Base-by-base conservation (phyloP, 345 rosid genomes). In the Camelina laxa region DNA sequence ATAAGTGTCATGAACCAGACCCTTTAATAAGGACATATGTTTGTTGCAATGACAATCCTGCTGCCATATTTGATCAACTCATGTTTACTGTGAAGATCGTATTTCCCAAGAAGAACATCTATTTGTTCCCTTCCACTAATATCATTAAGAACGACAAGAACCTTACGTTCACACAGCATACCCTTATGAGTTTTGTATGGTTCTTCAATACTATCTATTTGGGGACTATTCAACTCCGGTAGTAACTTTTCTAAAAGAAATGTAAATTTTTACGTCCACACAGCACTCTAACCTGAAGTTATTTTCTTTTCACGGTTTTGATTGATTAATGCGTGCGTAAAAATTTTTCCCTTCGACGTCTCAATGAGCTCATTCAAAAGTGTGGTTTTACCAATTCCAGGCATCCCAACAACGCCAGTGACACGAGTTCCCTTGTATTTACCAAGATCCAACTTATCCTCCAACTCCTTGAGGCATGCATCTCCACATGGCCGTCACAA, bases 31-130 rank as follows among this genome's bases (percentile, higher is more conserved):
- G 36, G 75, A 72, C n/a, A 45, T 41, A 31, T 79, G 9, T 66
- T 74, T 11, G 74, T 62, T 7, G 75, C 62, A 44, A 76, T 45
- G 22, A 76, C n/a, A 45, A 76, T 24, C 67, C 66, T 44, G 31
- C 75, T 76, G 3, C 75, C 80, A 0, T 22, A 41, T 9, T 0
- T 9, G 41, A 67, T 67, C 72, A 60, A 53, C 6, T 67, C 72
- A 4, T 1, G 24, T 9, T 3, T 21, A 44, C 2, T 44, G 17
- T 44, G 3, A 44, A 44, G 49, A 44, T 44, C 49, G 15, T 15
- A 44, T 44, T 44, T 44, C 17, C 60, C 60, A 2, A 51, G 60
- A 53, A 67, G 22, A 56, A 19, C 63, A 2, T 56, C 0, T 15
- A 71, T 49, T 1, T 60, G 36, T 45, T 59, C 66, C 21, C 16